Percentiles rank a stretch among this genome's conserved stretches.
Evolutionary conservation across 345 rosid species (phyloP).

Genomic region (Eutrema heterophyllum): DNA sequence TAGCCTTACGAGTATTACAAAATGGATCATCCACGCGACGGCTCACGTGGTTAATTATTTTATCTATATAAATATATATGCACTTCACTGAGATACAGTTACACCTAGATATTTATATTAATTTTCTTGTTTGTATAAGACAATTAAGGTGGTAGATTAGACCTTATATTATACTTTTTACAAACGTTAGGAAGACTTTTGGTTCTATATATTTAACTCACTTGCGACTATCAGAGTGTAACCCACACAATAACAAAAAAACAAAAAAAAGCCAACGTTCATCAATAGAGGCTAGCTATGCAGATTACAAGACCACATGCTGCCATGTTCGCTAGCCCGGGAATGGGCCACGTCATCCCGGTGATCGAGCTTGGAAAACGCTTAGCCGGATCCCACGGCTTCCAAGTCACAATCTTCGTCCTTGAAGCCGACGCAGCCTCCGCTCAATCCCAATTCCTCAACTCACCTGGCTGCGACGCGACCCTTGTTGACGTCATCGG

Average conservation of each 20-base stretch:
- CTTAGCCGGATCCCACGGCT: conserved; percentile 21
- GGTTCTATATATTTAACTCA: neutral
- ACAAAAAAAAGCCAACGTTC: neutral
- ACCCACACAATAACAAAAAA: neutral
- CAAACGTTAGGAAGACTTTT: neutral
- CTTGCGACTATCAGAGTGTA: neutral
- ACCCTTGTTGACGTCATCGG: too few species aligned
- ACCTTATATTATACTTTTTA: neutral
- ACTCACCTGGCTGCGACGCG: too few species aligned
- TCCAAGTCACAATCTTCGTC: conserved; percentile 25
- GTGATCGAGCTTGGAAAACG: conserved; percentile 33
- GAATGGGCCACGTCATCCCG: conserved; percentile 33
- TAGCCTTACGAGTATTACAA: neutral
- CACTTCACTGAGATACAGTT: neutral
- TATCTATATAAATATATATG: neutral
- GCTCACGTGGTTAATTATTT: neutral
- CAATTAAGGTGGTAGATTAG: neutral
- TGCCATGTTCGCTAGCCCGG: conserved; percentile 27
- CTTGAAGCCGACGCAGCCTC: conserved; percentile 31
- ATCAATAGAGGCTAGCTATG: conserved; percentile 4
- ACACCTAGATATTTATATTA: neutral
- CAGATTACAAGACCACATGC: conserved; percentile 22
- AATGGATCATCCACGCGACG: neutral
- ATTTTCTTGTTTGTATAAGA: neutral
- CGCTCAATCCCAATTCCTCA: conserved; percentile 34